phyloP scores from a whole-genome alignment of 139 green algal species.

The Chlorokybus atmophyticus region DNA sequence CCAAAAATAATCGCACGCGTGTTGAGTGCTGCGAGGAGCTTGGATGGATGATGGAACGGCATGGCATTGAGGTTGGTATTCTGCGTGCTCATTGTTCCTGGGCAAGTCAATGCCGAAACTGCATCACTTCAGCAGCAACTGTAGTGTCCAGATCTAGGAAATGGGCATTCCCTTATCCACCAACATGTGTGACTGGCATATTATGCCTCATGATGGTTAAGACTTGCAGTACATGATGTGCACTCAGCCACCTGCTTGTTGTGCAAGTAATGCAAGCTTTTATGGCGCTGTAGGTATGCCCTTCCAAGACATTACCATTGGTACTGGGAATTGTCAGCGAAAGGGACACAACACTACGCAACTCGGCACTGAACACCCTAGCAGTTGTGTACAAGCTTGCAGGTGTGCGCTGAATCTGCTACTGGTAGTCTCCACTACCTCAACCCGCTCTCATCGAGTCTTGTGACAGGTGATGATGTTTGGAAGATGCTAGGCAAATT shows the following conservation, averaged over 20 bases:
- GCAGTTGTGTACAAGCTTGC: constrained; percentile 60
- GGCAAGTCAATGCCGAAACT: too few relatives aligned
- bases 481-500: constrained; percentile 63
- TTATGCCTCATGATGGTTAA: too few relatives aligned
- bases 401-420: constrained; percentile 26
- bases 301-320: neutral
- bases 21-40: constrained; percentile 76
- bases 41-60: constrained; percentile 22
- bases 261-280: too few relatives aligned
- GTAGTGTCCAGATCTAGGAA: too few relatives aligned
- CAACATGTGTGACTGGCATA: too few relatives aligned
- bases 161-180: too few relatives aligned
- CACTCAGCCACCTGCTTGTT: too few relatives aligned
- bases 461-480: constrained; percentile 31
- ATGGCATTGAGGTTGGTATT: constrained; percentile 21
- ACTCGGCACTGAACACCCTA: constrained; percentile 54
- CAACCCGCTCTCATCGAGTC: neutral
- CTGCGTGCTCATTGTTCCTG: too few relatives aligned
- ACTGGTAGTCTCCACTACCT: constrained; percentile 4
- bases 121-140: too few relatives aligned
- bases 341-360: constrained; percentile 61
- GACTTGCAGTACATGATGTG: too few relatives aligned
- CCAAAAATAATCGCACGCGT: constrained; percentile 82
- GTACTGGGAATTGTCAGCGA: constrained; percentile 58
- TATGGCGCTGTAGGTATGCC: too few relatives aligned